phyloP scores from a whole-genome alignment of 306 rosid genomes.

The barrel medic (Medicago truncatula) region MtrunA17r5.0-ANR NC_053043.1:14930001-14930500 shows the following conservation, averaged over 20 bases:
- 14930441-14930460: constrained; percentile 62
- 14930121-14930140: constrained; percentile 65
- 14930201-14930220: constrained; percentile 63
- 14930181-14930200: constrained; percentile 67
- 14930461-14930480: constrained; percentile 70
- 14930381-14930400: constrained; percentile 72
- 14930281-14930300: constrained; percentile 58
- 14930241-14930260: constrained; percentile 64
- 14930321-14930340: constrained; percentile 74
- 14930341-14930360: constrained; percentile 59
- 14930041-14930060: constrained; percentile 65
- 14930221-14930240: constrained; percentile 65
- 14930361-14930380: constrained; percentile 53
- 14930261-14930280: constrained; percentile 61
- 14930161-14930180: constrained; percentile 74
- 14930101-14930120: constrained; percentile 67
- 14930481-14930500: constrained; percentile 72
- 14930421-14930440: constrained; percentile 66
- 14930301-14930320: constrained; percentile 71
- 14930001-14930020: constrained; percentile 53
- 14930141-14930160: constrained; percentile 62
- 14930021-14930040: constrained; percentile 68
- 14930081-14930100: constrained; percentile 62
- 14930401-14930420: constrained; percentile 70
- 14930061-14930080: constrained; percentile 77